These are phyloP conservation scores for Diaporthe citri DNA, from an alignment of 2,329 filamentous ascomycete genomes.

Conservation along the genomic window DNA sequence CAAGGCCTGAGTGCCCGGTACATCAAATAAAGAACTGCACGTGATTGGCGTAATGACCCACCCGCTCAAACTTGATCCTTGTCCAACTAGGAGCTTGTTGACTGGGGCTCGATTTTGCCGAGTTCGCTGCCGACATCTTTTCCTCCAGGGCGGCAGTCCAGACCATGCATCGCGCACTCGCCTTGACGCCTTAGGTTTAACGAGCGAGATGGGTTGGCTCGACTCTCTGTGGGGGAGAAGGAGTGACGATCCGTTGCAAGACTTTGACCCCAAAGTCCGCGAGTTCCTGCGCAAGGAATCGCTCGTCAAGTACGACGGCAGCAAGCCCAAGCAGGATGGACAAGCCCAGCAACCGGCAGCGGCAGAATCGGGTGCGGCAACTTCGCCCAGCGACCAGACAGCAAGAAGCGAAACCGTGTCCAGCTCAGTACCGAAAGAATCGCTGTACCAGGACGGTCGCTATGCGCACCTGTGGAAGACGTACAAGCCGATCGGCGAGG, in stretches of 20 bases:
- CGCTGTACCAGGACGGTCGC: slow-evolving; percentile 70
- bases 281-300: slow-evolving; percentile 89
- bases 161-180: slow-evolving; percentile 18
- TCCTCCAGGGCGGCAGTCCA: background rate
- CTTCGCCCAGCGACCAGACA: slow-evolving; percentile 19
- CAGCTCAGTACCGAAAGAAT: slow-evolving; percentile 60
- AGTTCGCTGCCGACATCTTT: slow-evolving; percentile 37
- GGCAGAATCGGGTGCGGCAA: slow-evolving; percentile 13
- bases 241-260: slow-evolving; percentile 74
- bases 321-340: slow-evolving; percentile 37
- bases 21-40: background rate
- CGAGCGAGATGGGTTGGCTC: slow-evolving; percentile 67
- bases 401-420: slow-evolving; percentile 35
- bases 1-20: background rate
- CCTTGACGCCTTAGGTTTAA: slow-evolving; percentile 1
- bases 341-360: slow-evolving; percentile 17
- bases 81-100: background rate
- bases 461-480: slow-evolving; percentile 92
- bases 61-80: slow-evolving; percentile 8
- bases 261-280: slow-evolving; percentile 85
- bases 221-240: slow-evolving; percentile 62
- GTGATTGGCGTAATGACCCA: slow-evolving; percentile 19
- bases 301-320: slow-evolving; percentile 73
- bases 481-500: slow-evolving; percentile 79
- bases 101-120: slow-evolving; percentile 34